These are phyloP conservation scores for Akanthomyces muscarius DNA, from an alignment of 2,329 filamentous ascomycete genomes.

Conservation along the genomic window DNA sequence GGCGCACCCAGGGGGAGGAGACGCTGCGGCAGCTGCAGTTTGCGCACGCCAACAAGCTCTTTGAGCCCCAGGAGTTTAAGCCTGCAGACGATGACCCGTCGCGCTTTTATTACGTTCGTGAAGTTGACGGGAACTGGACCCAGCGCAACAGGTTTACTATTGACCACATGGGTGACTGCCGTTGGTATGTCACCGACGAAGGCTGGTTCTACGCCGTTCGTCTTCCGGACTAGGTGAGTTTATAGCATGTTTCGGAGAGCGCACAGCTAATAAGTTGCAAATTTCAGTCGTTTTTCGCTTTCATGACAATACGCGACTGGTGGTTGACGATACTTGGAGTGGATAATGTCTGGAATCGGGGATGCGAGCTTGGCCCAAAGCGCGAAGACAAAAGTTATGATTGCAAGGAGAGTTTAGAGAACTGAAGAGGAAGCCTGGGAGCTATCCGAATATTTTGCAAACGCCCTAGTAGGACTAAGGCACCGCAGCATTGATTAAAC, in stretches of 20 bases:
- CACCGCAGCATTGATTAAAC: background rate
- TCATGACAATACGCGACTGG: background rate
- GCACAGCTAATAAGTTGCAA: background rate
- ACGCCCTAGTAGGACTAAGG: background rate
- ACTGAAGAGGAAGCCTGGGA: background rate
- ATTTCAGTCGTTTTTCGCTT: background rate
- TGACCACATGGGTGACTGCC: constrained; percentile 52
- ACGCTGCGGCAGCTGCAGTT: constrained; percentile 45
- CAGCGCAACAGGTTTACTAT: constrained; percentile 57
- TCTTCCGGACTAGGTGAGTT: constrained; percentile 35
- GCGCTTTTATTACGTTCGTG: constrained; percentile 58
- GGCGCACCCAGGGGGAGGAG: constrained; percentile 47
- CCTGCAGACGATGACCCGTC: constrained; percentile 57
- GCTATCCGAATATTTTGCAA: constrained; percentile 1
- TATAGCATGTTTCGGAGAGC: background rate
- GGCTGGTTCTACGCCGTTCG: constrained; percentile 60
- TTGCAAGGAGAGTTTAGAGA: background rate
- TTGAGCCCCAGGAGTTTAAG: constrained; percentile 59
- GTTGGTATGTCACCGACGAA: constrained; percentile 56
- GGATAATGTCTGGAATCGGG: background rate
- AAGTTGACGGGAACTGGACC: constrained; percentile 57
- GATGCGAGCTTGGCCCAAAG: background rate
- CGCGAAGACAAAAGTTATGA: background rate
- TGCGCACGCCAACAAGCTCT: constrained; percentile 46
- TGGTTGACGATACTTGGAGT: background rate